A percentile compares a stretch with the other conserved stretches of the same genome.
Evolutionary conservation across 2,329 filamentous ascomycete genomes (phyloP).

Genomic region (Phialophora chinensis): DNA sequence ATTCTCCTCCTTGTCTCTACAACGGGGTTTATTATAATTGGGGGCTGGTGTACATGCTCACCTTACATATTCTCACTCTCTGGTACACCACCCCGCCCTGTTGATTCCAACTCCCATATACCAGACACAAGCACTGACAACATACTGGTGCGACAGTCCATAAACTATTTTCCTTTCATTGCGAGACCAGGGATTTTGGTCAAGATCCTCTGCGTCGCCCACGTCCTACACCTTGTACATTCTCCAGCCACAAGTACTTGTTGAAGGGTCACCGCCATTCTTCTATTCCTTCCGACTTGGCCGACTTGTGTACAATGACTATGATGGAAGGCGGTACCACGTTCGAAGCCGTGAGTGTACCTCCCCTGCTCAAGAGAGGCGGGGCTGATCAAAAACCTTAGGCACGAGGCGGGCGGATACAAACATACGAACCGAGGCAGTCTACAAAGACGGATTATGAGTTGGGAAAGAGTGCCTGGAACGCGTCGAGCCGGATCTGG

Average conservation of each 20-base stretch:
- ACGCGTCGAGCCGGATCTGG: constrained; percentile 57
- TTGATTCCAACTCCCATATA: not conserved
- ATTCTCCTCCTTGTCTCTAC: constrained; percentile 29
- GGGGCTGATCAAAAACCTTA: constrained; percentile 22
- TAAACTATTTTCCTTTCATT: constrained; percentile 14
- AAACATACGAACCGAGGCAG: constrained; percentile 24
- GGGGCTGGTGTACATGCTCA: constrained; percentile 33
- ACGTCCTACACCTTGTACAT: not conserved
- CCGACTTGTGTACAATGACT: constrained; percentile 43
- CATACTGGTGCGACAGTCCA: constrained; percentile 14
- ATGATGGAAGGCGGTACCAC: constrained; percentile 48
- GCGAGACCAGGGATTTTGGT: not conserved
- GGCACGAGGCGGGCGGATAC: constrained; percentile 23
- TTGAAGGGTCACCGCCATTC: not conserved
- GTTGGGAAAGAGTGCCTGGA: constrained; percentile 51
- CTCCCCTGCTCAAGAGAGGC: not conserved
- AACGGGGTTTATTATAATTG: constrained; percentile 31
- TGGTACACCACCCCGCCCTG: constrained; percentile 24
- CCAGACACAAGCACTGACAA: constrained; percentile 4
- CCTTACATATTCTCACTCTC: constrained; percentile 33
- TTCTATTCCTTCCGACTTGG: constrained; percentile 11
- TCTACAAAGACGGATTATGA: constrained; percentile 50
- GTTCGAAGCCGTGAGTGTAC: constrained; percentile 48
- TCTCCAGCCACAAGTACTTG: not conserved
- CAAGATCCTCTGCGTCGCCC: constrained; percentile 1